phyloP scores from a whole-genome alignment of 495 filamentous ascomycete genomes.

The Podospora anserina region DNA sequence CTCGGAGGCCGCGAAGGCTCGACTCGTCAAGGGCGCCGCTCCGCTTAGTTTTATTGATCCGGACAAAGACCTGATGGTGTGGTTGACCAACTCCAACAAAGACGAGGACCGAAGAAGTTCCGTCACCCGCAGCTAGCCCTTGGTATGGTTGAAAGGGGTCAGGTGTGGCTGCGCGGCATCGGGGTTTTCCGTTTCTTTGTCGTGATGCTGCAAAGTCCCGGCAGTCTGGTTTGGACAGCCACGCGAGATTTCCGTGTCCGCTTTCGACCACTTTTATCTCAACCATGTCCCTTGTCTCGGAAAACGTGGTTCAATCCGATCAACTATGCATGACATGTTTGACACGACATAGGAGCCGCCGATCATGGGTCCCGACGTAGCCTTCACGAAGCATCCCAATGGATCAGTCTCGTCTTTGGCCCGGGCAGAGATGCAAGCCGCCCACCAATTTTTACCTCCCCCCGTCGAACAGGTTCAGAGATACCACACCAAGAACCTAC shows the following conservation, averaged over 20 bases:
- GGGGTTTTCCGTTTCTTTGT: not conserved
- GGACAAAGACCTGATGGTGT: not conserved
- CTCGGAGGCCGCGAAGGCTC: not conserved
- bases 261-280: not conserved
- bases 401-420: not conserved
- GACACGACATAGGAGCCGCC: not conserved
- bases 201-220: not conserved
- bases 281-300: not conserved
- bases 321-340: not conserved
- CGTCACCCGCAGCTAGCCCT: not conserved
- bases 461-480: slow-evolving; percentile 19
- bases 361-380: not conserved
- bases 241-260: not conserved
- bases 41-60: not conserved
- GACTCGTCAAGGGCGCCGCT: not conserved
- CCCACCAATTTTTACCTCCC: slow-evolving; percentile 8
- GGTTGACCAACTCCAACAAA: not conserved
- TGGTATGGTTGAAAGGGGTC: not conserved
- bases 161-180: not conserved
- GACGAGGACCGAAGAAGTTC: not conserved
- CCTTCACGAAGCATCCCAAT: not conserved
- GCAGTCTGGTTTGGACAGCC: not conserved
- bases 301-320: not conserved
- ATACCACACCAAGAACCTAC: slow-evolving; percentile 25
- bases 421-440: not conserved